Percentiles rank a stretch among this genome's conserved stretches.
Evolutionary conservation across 225 moss, liverwort and hornwort species (phyloP).

Genomic region (Anthoceros angustus): DNA sequence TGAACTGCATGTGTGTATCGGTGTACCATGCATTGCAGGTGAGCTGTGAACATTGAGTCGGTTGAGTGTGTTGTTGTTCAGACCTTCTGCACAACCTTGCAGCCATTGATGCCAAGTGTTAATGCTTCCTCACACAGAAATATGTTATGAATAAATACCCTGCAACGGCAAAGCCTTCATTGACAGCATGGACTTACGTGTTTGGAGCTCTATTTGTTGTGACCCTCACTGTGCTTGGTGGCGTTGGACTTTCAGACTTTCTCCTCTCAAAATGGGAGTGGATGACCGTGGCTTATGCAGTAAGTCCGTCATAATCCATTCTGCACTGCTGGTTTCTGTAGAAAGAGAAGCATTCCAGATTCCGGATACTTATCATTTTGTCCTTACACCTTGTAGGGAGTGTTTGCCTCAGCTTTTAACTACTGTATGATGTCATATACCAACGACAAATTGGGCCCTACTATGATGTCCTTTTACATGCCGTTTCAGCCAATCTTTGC

Average conservation of each 20-base stretch:
- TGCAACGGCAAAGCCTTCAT: constrained; percentile 28
- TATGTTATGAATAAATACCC: constrained; percentile 51
- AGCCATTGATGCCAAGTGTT: not conserved
- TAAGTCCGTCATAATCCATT: constrained; percentile 11
- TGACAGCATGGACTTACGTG: constrained; percentile 73
- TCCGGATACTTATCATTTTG: not conserved
- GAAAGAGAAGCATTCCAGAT: not conserved
- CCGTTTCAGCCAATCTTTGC: constrained; percentile 79
- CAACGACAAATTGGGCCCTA: constrained; percentile 79
- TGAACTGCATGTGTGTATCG: constrained; percentile 69
- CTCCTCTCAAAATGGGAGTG: constrained; percentile 39
- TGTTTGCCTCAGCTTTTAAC: constrained; percentile 71
- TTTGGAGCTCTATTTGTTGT: constrained; percentile 51
- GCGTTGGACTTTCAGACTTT: constrained; percentile 35
- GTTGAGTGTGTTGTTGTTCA: too few relatives aligned
- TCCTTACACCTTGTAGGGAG: not conserved
- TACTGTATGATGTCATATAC: constrained; percentile 65
- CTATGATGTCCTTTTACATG: constrained; percentile 65
- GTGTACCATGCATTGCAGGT: constrained; percentile 80
- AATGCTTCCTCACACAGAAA: not conserved
- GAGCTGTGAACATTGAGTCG: not conserved
- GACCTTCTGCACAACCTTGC: not conserved
- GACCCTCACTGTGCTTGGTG: constrained; percentile 34
- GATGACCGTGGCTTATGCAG: constrained; percentile 58
- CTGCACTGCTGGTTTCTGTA: too few relatives aligned